Conservation (phyloP, 441 rosid genomes). For the Corymbia calophylla region DNA sequence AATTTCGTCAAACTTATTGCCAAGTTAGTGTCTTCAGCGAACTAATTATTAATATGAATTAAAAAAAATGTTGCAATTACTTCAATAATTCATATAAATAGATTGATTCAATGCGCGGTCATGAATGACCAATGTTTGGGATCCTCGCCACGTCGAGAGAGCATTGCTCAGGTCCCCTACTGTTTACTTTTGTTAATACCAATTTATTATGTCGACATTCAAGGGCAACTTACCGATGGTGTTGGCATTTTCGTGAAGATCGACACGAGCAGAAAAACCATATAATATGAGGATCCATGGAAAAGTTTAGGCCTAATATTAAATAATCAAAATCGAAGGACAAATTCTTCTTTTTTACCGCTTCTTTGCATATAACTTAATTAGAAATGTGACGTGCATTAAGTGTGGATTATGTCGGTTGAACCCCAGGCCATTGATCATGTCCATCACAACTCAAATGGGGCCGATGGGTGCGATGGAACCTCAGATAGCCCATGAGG, state of each 20-base stretch:
- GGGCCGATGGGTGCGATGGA: not conserved
- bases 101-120: not conserved
- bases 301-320: not conserved
- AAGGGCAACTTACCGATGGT: not conserved
- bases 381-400: not conserved
- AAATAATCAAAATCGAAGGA: not conserved
- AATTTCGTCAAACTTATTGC: too few species aligned
- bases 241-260: not conserved
- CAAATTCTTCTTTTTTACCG: not conserved
- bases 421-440: not conserved
- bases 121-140: not conserved
- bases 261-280: not conserved
- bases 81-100: not conserved
- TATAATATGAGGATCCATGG: not conserved
- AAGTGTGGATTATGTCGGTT: not conserved
- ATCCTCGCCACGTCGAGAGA: not conserved
- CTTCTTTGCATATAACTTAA: not conserved
- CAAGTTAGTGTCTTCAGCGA: not conserved
- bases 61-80: not conserved
- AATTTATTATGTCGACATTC: not conserved
- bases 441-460: not conserved
- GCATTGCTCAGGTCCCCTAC: not conserved
- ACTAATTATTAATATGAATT: not conserved
- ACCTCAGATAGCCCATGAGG: not conserved
- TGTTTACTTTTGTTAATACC: not conserved